Base-by-base conservation (phyloP, 371 early-diverging fungal genomes). In the Actinomucor elegans region DNA sequence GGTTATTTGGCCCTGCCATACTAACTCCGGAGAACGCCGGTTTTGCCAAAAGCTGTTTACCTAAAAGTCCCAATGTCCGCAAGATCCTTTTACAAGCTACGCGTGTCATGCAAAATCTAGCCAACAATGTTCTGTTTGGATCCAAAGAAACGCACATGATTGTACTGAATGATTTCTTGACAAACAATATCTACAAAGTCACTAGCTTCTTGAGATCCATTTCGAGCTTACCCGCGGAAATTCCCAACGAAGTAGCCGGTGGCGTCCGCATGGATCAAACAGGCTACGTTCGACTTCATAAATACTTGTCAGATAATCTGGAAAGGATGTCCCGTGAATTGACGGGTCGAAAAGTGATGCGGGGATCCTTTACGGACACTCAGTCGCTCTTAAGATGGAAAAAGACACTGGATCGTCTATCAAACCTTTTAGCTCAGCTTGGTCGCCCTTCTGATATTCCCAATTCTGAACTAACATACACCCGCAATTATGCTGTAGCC, bases 41-140 rank as follows among this genome's bases (percentile, higher is more conserved):
- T 0, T 69, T 87, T 44, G 57, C 79, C 11, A 67, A 66, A 17
- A 46, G 57, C 15, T 64, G 64, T 0, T 27, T 69, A 12, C 73
- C 79, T 4, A 57, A 59, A 41, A 66, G 57, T 27, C 60, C 57
- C 23, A 77, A 80, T 28, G 68, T 69, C 3, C 83, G 91, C 26
- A 89, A 96, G 45, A 89, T 94, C 14, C 66, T 94, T 24, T 73
- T 96, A 15, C 77, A 96, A 42, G 90, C 92, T 36, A 93, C 94
- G 10, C 96, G 97, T 66, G 90, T 94, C 5, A 93, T 97, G 59
- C 96, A 96, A 59, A 97, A 94, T 55, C 61, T 97, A 61, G 93
- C 96, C 17, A 96, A 94, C 72, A 89, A 92, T 66, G 92, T 96
- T 7, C 69, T 91, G 32, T 97, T 97, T 73, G 96, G 95, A 29